These are phyloP conservation scores for Dendryphion nanum DNA, from an alignment of 2,329 filamentous ascomycete genomes.

Conservation along the genomic window DNA sequence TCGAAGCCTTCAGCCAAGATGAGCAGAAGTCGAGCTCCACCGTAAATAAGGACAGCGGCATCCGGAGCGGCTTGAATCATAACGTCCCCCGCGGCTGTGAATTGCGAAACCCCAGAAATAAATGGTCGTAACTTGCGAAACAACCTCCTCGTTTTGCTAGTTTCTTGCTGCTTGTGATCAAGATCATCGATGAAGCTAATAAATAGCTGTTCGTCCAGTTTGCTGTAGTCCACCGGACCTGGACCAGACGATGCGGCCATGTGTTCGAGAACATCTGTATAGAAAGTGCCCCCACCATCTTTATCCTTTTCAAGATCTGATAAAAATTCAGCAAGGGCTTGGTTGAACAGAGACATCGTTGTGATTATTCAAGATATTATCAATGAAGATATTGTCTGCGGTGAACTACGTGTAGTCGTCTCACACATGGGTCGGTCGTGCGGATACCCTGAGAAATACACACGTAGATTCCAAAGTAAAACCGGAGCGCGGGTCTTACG, in stretches of 20 bases:
- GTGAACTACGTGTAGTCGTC: too few relatives aligned
- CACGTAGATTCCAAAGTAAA: too few relatives aligned
- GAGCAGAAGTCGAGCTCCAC: constrained; percentile 6
- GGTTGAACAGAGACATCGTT: too few relatives aligned
- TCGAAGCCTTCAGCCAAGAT: constrained; percentile 3
- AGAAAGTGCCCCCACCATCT: constrained; percentile 8
- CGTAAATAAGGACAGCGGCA: constrained; percentile 4
- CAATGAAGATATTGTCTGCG: too few relatives aligned
- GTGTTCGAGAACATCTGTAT: constrained; percentile 9
- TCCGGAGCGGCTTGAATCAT: constrained; percentile 7
- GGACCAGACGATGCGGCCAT: neutral
- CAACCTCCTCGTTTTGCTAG: constrained; percentile 3
- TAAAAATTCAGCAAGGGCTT: constrained; percentile 7
- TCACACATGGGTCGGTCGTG: too few relatives aligned
- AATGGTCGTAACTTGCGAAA: constrained; percentile 2
- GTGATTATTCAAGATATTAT: too few relatives aligned
- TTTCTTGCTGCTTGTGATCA: constrained; percentile 2
- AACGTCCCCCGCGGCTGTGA: constrained; percentile 5
- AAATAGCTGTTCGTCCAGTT: constrained; percentile 1
- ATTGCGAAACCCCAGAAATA: constrained; percentile 3
- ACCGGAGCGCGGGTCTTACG: too few relatives aligned
- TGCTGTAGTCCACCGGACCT: constrained; percentile 2
- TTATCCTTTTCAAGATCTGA: constrained; percentile 7
- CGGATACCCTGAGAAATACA: too few relatives aligned
- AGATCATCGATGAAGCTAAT: constrained; percentile 1